Conservation (phyloP, 441 rosid species). For the Arabidopsis lyrata region DNA sequence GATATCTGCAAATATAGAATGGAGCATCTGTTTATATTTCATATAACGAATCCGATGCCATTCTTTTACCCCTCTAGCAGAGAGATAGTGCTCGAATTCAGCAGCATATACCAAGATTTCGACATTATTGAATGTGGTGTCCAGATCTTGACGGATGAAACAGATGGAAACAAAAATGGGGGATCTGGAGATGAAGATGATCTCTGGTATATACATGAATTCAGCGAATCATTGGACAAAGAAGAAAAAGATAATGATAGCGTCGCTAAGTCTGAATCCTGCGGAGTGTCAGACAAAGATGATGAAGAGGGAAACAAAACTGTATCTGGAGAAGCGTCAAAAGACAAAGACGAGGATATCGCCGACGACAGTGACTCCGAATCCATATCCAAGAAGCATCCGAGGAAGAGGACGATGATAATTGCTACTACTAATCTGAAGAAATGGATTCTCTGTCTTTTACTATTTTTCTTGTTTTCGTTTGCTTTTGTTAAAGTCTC, state of each 20-base stretch:
- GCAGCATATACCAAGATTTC: neutral
- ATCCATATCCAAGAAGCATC: neutral
- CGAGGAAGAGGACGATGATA: too few species aligned
- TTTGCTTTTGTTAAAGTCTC: too few species aligned
- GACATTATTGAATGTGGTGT: neutral
- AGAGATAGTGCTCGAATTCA: neutral
- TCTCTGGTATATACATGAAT: too few species aligned
- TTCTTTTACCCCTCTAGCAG: neutral
- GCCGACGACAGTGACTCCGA: neutral
- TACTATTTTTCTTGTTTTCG: too few species aligned
- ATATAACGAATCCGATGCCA: neutral
- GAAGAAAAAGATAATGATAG: neutral
- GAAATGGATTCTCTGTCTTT: too few species aligned
- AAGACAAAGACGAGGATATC: neutral
- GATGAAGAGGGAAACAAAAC: neutral
- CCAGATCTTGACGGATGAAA: neutral
- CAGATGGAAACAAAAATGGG: neutral
- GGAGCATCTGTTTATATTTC: neutral
- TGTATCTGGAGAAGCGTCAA: neutral
- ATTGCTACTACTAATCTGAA: too few species aligned
- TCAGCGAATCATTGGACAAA: too few species aligned
- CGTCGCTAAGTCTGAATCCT: too few species aligned
- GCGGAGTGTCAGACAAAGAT: neutral
- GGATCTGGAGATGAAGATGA: too few species aligned
- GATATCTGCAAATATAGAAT: neutral